Evolutionary conservation across 805 yeast species (phyloP), one percentile per base, ranked within the genome.

Genomic region (Metschnikowia bowlesiae): DNA sequence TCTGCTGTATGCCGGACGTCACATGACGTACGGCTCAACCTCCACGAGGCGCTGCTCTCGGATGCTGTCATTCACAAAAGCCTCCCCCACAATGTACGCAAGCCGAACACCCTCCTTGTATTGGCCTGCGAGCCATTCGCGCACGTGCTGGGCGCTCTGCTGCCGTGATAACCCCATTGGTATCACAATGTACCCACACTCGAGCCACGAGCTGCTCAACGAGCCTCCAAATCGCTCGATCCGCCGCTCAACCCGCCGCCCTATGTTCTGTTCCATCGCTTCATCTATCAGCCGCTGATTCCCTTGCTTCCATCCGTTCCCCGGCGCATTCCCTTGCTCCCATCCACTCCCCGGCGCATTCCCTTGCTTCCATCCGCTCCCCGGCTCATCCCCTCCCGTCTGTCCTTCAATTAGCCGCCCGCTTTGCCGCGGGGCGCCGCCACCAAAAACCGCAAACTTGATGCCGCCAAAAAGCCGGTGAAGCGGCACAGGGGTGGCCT

Each of bases 211-310:
- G 2, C 13, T 37, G 13, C 33, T 8, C 28, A 52, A 39, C 3
- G 47, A 50, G 1, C 74, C 65, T 1, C 82, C 87, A 26, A 81
- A 84, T 44, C 78, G 73, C 22, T 64, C 58, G 32, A 69, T 67
- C 13, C 78, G 67, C 30, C 65, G 62, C 6, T 50, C 35, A 31
- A 47, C 13, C 34, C 32, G 6, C 30, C 45, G 37, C 31, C 14
- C 16, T 28, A 30, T 30, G 9, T 8, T 10, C 10, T 6, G 32
- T 8, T 30, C 32, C 22, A 22, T 22, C 22, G 5, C 22, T 22
- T 22, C 22, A 22, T 4, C 22, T 22, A 22, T 22, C 5, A 4
- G 22, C 22, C 22, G 22, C 22, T 22, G 5, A 22, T 22, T 22
- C 22, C 22, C 22, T 22, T 22, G 22, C 22, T 4, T 22, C 22